These are phyloP conservation scores for Fusarium lyarnte DNA, from an alignment of 2,329 filamentous ascomycete genomes.

Conservation along the genomic window DNA sequence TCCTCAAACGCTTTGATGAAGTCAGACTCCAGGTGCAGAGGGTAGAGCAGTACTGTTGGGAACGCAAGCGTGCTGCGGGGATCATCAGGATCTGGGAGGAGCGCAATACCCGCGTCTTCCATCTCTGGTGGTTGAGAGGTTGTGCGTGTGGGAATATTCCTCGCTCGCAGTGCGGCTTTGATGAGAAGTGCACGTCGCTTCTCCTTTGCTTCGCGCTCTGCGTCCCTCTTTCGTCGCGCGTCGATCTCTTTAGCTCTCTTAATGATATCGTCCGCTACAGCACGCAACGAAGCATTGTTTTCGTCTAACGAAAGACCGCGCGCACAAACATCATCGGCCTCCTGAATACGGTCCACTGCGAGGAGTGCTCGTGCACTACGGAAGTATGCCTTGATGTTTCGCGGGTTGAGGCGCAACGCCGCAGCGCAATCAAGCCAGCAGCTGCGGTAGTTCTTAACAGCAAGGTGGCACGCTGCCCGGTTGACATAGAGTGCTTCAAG, in stretches of 20 bases:
- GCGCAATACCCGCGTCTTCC: slow-evolving; percentile 79
- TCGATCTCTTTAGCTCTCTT: slow-evolving; percentile 65
- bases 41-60: slow-evolving; percentile 87
- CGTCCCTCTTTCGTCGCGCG: slow-evolving; percentile 64
- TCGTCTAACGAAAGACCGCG: slow-evolving; percentile 79
- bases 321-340: slow-evolving; percentile 82
- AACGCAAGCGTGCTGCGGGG: slow-evolving; percentile 77
- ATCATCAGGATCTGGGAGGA: slow-evolving; percentile 78
- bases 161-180: slow-evolving; percentile 70
- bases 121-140: slow-evolving; percentile 83
- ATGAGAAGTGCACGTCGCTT: slow-evolving; percentile 70
- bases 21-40: slow-evolving; percentile 81
- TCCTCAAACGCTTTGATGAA: slow-evolving; percentile 91
- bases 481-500: slow-evolving; percentile 86
- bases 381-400: slow-evolving; percentile 91
- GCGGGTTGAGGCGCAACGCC: slow-evolving; percentile 79
- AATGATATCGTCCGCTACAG: slow-evolving; percentile 70
- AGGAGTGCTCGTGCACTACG: slow-evolving; percentile 82
- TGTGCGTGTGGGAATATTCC: slow-evolving; percentile 73
- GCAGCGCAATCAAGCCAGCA: slow-evolving; percentile 86
- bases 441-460: slow-evolving; percentile 87
- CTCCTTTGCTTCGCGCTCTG: slow-evolving; percentile 63
- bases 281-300: slow-evolving; percentile 72
- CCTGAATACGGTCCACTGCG: slow-evolving; percentile 78
- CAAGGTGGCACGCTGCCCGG: slow-evolving; percentile 88